These are phyloP conservation scores for Cercospora citrullina DNA, from an alignment of 2,329 filamentous ascomycete species.

Conservation along the genomic window DNA sequence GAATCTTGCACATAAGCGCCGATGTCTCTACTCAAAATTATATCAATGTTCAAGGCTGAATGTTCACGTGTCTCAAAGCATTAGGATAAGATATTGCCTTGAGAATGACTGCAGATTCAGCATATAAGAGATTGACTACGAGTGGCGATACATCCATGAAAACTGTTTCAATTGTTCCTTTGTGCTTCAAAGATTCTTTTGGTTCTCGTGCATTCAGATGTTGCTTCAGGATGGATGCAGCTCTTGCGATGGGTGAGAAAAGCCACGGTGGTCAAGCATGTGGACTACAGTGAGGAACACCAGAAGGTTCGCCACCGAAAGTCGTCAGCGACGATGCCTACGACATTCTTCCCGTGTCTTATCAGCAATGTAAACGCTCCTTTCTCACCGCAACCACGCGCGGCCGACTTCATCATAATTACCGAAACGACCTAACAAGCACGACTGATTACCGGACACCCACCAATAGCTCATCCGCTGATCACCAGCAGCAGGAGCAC, in stretches of 20 bases:
- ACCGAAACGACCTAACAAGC: not conserved
- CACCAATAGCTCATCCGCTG: not conserved
- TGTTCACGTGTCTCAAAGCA: not conserved
- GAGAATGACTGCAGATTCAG: not conserved
- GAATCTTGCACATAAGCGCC: not conserved
- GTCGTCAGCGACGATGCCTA: conserved; percentile 3
- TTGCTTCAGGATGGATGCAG: not conserved
- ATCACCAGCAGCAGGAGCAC: not conserved
- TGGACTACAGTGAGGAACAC: not conserved
- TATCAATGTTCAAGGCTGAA: not conserved
- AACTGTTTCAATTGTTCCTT: not conserved
- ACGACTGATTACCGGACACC: not conserved
- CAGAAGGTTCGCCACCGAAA: not conserved
- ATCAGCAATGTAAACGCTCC: not conserved
- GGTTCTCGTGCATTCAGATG: not conserved
- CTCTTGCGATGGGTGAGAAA: not conserved
- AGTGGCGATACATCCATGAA: not conserved
- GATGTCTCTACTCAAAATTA: not conserved
- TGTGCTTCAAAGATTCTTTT: not conserved
- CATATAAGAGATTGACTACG: not conserved
- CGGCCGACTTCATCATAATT: not conserved
- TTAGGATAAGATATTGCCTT: not conserved
- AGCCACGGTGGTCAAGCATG: not conserved
- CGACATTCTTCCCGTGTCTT: not conserved
- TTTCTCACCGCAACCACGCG: not conserved